These are phyloP conservation scores for Corylus americana DNA, from an alignment of 306 rosid species.

Conservation along the genomic window DNA sequence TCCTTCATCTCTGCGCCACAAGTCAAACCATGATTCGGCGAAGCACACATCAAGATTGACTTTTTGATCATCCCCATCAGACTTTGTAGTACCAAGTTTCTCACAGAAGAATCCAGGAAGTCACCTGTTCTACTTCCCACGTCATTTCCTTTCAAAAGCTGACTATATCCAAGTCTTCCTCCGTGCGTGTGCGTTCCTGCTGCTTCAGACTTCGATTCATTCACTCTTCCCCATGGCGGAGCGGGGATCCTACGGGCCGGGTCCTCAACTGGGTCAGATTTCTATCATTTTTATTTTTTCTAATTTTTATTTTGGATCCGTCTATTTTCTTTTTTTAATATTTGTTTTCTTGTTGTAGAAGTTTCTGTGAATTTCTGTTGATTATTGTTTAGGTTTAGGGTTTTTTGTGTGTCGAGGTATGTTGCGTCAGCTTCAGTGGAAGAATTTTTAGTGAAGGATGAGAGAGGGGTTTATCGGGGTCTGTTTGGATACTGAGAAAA, in stretches of 20 bases:
- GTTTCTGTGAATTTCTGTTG: slow-evolving; percentile 2
- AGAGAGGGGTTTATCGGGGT: neutral
- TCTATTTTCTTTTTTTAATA: neutral
- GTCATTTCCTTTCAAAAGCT: neutral
- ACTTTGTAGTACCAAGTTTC: too few relatives aligned
- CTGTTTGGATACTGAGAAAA: neutral
- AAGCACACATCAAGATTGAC: neutral
- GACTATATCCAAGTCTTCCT: slow-evolving; percentile 6
- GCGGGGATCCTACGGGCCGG: slow-evolving; percentile 53
- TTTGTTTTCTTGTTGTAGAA: neutral
- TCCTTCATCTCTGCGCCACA: neutral
- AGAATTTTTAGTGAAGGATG: neutral
- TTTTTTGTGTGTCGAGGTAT: neutral
- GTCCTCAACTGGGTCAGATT: slow-evolving; percentile 79
- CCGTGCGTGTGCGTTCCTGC: too few relatives aligned
- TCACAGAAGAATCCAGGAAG: too few relatives aligned
- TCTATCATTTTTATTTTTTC: neutral
- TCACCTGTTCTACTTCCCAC: too few relatives aligned
- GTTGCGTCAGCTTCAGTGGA: too few relatives aligned
- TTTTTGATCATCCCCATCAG: neutral
- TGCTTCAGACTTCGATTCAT: slow-evolving; percentile 7
- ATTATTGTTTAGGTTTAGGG: neutral
- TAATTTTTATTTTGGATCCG: slow-evolving; percentile 11
- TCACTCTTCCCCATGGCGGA: slow-evolving; percentile 57
- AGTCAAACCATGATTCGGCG: neutral